Conservation (phyloP, 2,329 filamentous ascomycete genomes). For the Verticillium zaregamsianum region DNA sequence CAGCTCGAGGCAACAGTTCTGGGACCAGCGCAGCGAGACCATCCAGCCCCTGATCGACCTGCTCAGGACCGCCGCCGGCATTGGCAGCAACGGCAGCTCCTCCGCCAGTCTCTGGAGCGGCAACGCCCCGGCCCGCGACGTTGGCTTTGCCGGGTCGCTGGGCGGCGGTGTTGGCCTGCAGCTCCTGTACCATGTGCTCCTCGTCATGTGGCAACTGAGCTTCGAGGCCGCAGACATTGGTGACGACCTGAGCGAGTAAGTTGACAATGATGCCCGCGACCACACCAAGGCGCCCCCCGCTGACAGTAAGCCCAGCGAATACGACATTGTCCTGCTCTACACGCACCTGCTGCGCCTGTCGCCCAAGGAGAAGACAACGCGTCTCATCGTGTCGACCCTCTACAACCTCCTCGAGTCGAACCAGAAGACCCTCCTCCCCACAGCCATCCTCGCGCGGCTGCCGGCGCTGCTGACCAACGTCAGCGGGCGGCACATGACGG, state of each 20-base stretch:
- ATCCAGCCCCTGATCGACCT: slow-evolving; percentile 78
- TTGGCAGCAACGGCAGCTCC: slow-evolving; percentile 60
- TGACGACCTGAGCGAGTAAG: slow-evolving; percentile 80
- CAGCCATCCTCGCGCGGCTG: slow-evolving; percentile 80
- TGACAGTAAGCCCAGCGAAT: slow-evolving; percentile 58
- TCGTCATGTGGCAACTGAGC: slow-evolving; percentile 94
- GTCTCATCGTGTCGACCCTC: slow-evolving; percentile 83
- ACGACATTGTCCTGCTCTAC: slow-evolving; percentile 87
- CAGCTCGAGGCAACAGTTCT: slow-evolving; percentile 77
- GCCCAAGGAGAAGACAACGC: slow-evolving; percentile 96
- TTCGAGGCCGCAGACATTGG: slow-evolving; percentile 77
- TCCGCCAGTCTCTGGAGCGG: slow-evolving; percentile 60
- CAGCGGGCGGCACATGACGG: slow-evolving; percentile 56
- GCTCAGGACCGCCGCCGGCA: slow-evolving; percentile 71
- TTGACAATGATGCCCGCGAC: slow-evolving; percentile 7
- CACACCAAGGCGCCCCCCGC: not conserved
- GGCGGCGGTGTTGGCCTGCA: slow-evolving; percentile 88
- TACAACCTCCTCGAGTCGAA: slow-evolving; percentile 75
- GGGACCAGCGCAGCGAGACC: slow-evolving; percentile 85
- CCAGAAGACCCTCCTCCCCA: slow-evolving; percentile 71
- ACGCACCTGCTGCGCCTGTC: slow-evolving; percentile 89
- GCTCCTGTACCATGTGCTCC: slow-evolving; percentile 86
- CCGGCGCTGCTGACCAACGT: slow-evolving; percentile 63
- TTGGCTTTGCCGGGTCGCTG: slow-evolving; percentile 57
- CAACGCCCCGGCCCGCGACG: slow-evolving; percentile 46